Evolutionary conservation across 805 yeast genomes (phyloP).

Genomic region (Tetrapisispora namnaoensis): DNA sequence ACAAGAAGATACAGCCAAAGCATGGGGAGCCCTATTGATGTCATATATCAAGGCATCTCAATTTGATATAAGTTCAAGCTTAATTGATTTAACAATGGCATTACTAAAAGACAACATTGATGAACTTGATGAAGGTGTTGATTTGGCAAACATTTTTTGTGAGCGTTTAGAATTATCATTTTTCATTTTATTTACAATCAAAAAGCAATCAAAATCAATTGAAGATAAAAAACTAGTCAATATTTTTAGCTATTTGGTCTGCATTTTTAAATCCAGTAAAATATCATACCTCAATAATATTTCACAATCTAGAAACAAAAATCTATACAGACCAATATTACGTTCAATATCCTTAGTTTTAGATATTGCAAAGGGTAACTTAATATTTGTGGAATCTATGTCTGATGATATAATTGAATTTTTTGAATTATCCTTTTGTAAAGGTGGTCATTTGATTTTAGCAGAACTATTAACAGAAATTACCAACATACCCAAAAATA

Average conservation of each 20-base stretch:
- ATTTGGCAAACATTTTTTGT: slow-evolving; percentile 42
- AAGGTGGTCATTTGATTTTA: slow-evolving; percentile 52
- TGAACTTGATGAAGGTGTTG: slow-evolving; percentile 40
- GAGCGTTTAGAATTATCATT: slow-evolving; percentile 63
- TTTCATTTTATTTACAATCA: slow-evolving; percentile 30
- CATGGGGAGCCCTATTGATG: slow-evolving; percentile 70
- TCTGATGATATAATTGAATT: slow-evolving; percentile 46
- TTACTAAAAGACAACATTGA: slow-evolving; percentile 43
- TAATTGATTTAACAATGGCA: slow-evolving; percentile 34
- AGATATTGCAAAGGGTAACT: slow-evolving; percentile 34
- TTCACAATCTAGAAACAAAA: slow-evolving; percentile 29
- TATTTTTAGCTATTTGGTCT: slow-evolving; percentile 19
- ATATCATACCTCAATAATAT: slow-evolving; percentile 40
- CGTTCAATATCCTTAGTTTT: slow-evolving; percentile 46
- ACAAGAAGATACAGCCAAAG: slow-evolving; percentile 59
- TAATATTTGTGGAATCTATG: slow-evolving; percentile 36
- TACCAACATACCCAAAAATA: slow-evolving; percentile 29
- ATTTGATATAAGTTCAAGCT: slow-evolving; percentile 27
- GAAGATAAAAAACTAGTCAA: slow-evolving; percentile 23
- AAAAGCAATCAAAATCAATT: slow-evolving; percentile 13
- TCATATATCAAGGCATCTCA: slow-evolving; percentile 43
- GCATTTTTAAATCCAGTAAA: slow-evolving; percentile 38
- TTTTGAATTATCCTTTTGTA: slow-evolving; percentile 54
- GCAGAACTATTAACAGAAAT: slow-evolving; percentile 51
- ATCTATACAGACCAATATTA: slow-evolving; percentile 49